These are phyloP conservation scores for Syncephalastrum monosporum DNA, from an alignment of 371 early-diverging fungal genomes.

Conservation along the genomic window DNA sequence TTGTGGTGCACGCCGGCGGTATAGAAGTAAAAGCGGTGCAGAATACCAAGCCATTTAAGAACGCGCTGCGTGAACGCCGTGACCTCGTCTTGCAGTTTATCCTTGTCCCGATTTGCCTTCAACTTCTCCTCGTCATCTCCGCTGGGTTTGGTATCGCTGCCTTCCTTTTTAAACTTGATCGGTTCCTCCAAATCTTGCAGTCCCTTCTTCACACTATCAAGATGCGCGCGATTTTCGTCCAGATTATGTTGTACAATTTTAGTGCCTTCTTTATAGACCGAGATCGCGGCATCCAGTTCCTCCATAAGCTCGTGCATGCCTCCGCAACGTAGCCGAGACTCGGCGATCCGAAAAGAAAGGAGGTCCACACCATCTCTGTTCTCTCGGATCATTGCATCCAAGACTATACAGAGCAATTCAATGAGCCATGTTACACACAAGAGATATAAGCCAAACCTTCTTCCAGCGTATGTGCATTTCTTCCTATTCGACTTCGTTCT, in stretches of 20 bases:
- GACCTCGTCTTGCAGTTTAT: conserved; percentile 1
- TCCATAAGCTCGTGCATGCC: conserved; percentile 36
- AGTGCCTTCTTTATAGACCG: conserved; percentile 11
- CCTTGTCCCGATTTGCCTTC: conserved; percentile 1
- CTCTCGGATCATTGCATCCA: conserved; percentile 48
- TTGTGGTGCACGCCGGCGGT: conserved; percentile 54
- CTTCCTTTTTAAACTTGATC: too few relatives aligned
- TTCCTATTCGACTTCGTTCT: conserved; percentile 1
- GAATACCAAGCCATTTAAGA: conserved; percentile 41
- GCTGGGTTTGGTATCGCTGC: neutral
- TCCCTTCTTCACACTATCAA: conserved; percentile 1
- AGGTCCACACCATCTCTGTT: conserved; percentile 25
- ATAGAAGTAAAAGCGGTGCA: conserved; percentile 64
- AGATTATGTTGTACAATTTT: too few relatives aligned
- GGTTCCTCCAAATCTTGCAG: neutral
- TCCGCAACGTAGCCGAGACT: conserved; percentile 18
- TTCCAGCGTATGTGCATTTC: conserved; percentile 14
- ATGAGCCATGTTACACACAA: conserved; percentile 2
- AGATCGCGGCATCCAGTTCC: conserved; percentile 14
- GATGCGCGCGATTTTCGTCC: too few relatives aligned
- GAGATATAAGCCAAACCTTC: conserved; percentile 14
- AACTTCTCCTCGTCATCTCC: conserved; percentile 12
- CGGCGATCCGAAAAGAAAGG: conserved; percentile 9
- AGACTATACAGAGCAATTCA: conserved; percentile 22
- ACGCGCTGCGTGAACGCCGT: conserved; percentile 1